phyloP scores from a whole-genome alignment of 495 filamentous ascomycete genomes.

The Aspergillus biplanus region DNA sequence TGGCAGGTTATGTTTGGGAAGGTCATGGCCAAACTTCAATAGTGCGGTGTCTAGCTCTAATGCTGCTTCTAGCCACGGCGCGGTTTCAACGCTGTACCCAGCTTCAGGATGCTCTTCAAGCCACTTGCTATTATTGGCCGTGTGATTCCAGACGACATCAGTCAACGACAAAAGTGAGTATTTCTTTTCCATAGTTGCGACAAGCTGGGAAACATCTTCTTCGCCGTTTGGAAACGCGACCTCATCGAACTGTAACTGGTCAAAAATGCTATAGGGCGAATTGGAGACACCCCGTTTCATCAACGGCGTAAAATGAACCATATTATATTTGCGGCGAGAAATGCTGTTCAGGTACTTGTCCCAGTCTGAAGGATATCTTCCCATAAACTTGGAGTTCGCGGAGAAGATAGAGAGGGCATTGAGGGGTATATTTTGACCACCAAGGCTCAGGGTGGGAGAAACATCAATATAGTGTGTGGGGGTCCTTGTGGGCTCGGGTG shows the following conservation, averaged over 20 bases:
- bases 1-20: conserved; percentile 70
- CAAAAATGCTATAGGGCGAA: conserved; percentile 95
- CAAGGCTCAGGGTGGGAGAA: conserved; percentile 75
- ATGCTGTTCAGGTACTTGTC: conserved; percentile 86
- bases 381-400: conserved; percentile 98
- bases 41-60: conserved; percentile 85
- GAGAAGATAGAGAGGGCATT: conserved; percentile 90
- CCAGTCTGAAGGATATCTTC: conserved; percentile 85
- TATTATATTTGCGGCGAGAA: conserved; percentile 89
- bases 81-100: conserved; percentile 91
- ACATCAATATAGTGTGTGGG: conserved; percentile 90
- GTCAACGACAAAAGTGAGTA: conserved; percentile 86
- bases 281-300: conserved; percentile 88
- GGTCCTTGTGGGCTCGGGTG: conserved; percentile 66
- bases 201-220: conserved; percentile 74
- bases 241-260: conserved; percentile 87
- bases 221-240: conserved; percentile 84
- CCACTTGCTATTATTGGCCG: conserved; percentile 94
- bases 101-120: conserved; percentile 92
- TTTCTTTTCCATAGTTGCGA: conserved; percentile 80
- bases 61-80: conserved; percentile 89
- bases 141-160: conserved; percentile 98
- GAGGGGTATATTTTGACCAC: conserved; percentile 70
- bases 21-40: conserved; percentile 71
- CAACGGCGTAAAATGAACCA: conserved; percentile 97